Conservation (phyloP, 352 stramenopile species). For the Pythium insidiosum region DNA sequence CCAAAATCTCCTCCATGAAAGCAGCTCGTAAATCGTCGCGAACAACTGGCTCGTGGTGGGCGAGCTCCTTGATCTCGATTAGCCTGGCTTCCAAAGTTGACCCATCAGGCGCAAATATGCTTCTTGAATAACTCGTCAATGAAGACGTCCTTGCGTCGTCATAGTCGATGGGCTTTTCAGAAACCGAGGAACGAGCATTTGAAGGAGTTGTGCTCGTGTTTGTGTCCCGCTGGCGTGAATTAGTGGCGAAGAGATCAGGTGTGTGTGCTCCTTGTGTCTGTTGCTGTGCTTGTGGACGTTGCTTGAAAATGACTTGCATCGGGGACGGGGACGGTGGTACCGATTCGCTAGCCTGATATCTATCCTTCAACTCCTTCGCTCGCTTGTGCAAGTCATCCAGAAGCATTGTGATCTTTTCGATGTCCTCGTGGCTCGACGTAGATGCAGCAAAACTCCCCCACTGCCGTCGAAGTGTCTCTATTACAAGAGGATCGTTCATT, state of each 20-base stretch:
- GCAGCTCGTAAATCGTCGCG: conserved; percentile 36
- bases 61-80: conserved; percentile 57
- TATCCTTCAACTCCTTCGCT: conserved; percentile 40
- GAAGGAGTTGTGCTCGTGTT: too few species aligned
- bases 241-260: conserved; percentile 9
- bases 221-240: conserved; percentile 5
- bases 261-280: background rate
- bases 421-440: conserved; percentile 13
- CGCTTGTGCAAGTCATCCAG: conserved; percentile 41
- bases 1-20: conserved; percentile 56
- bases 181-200: too few species aligned
- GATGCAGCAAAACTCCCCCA: conserved; percentile 26
- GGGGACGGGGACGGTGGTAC: conserved; percentile 23
- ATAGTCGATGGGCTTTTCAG: conserved; percentile 37
- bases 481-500: conserved; percentile 48
- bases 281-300: conserved; percentile 47
- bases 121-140: conserved; percentile 54
- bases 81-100: conserved; percentile 61
- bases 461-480: conserved; percentile 43
- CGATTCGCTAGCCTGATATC: conserved; percentile 27
- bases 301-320: conserved; percentile 82
- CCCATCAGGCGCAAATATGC: conserved; percentile 59
- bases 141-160: conserved; percentile 53
- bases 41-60: conserved; percentile 31
- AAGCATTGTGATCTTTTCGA: conserved; percentile 22